Percentiles rank a stretch among this genome's conserved stretches.
These are phyloP conservation scores for Coniella vitis DNA, from an alignment of 2,329 filamentous ascomycete species.

Conservation along the genomic window DNA sequence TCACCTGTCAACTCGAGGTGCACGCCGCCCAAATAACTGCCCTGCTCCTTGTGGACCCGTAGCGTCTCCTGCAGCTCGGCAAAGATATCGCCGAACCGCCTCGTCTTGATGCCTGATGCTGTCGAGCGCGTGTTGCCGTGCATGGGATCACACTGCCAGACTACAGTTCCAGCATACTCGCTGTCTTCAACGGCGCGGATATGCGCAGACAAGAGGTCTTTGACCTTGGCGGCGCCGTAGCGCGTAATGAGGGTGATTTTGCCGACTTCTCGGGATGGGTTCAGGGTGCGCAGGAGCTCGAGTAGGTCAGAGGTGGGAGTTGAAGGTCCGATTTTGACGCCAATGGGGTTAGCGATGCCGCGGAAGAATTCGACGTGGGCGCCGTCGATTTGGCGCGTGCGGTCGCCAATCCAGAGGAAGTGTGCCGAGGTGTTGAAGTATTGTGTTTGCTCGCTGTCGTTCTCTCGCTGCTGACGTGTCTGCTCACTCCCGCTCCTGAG, in stretches of 20 bases:
- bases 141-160: conserved; percentile 99
- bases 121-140: conserved; percentile 75
- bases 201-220: conserved; percentile 69
- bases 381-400: conserved; percentile 86
- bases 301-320: conserved; percentile 73
- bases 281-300: conserved; percentile 73
- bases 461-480: conserved; percentile 18
- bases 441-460: conserved; percentile 39
- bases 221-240: conserved; percentile 77
- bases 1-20: conserved; percentile 95
- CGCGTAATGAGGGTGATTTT: conserved; percentile 96
- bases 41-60: conserved; percentile 73
- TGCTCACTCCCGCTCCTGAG: conserved; percentile 21
- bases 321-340: conserved; percentile 89
- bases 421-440: conserved; percentile 95
- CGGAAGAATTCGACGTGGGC: conserved; percentile 97
- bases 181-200: conserved; percentile 83
- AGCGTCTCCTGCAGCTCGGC: conserved; percentile 79
- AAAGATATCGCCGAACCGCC: conserved; percentile 85
- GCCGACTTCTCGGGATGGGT: conserved; percentile 73
- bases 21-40: conserved; percentile 85
- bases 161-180: conserved; percentile 59
- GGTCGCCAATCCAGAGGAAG: conserved; percentile 97
- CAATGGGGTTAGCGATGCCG: conserved; percentile 90
- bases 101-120: conserved; percentile 77